These are phyloP conservation scores for Leishmania turanica DNA, from an alignment of 208 protist species.

Conservation along the genomic window DNA sequence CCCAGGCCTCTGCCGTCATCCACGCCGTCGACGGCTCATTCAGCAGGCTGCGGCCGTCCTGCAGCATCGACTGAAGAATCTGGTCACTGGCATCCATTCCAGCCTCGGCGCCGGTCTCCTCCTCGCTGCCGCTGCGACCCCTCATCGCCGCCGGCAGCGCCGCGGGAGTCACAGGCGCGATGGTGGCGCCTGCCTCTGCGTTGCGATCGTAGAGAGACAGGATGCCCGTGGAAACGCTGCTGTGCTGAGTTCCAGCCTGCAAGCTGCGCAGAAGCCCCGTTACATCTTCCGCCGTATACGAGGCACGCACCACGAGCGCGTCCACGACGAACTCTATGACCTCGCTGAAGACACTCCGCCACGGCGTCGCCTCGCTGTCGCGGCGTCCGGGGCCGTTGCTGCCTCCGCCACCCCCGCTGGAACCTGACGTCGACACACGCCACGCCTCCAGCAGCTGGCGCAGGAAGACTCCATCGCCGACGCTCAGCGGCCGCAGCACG, in stretches of 20 bases:
- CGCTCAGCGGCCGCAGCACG: conserved; percentile 30
- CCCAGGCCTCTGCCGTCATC: conserved; percentile 35
- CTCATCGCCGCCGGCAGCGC: background rate
- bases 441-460: conserved; percentile 37
- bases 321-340: conserved; percentile 25
- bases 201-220: conserved; percentile 31
- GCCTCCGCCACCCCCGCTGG: conserved; percentile 9
- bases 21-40: conserved; percentile 27
- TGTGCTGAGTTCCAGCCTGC: conserved; percentile 7
- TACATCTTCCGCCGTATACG: conserved; percentile 15
- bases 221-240: conserved; percentile 15
- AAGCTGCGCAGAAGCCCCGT: conserved; percentile 23
- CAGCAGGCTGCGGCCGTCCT: conserved; percentile 26
- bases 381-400: conserved; percentile 12
- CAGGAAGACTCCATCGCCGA: conserved; percentile 33
- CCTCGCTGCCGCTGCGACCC: background rate
- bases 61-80: conserved; percentile 33
- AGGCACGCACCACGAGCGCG: conserved; percentile 21
- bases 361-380: conserved; percentile 17
- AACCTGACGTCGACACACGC: conserved; percentile 13
- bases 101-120: background rate
- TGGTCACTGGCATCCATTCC: conserved; percentile 14
- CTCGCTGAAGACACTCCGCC: conserved; percentile 20
- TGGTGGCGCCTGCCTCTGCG: conserved; percentile 17
- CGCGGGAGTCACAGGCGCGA: background rate